Evolutionary conservation across 1,139 yeast genomes (phyloP), one percentile per base, ranked within the genome.

Genomic region (Yamadazyma sp.): DNA sequence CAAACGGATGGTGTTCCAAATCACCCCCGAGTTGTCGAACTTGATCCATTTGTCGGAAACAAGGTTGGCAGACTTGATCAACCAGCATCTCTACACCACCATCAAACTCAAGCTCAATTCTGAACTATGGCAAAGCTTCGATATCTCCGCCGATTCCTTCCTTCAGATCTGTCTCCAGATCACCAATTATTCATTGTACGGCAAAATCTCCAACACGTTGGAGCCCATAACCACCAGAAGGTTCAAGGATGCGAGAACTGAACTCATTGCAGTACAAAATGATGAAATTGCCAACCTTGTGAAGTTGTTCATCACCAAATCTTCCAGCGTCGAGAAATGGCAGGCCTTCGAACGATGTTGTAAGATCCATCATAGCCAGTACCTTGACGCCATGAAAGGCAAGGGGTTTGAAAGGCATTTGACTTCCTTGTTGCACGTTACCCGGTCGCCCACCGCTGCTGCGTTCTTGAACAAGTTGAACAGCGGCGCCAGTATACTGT

Each of bases 211-310:
- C 6, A 80, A 83, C 42, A 74, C 87, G 1, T 68, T 81, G 43
- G 94, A 85, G 55, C 91, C 91, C 2, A 79, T 84, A 11, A 80
- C 88, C 8, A 84, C 91, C 2, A 68, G 92, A 46, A 71, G 71
- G 47, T 85, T 83, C 59, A 69, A 68, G 45, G 82, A 82, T 55
- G 73, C 88, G 3, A 72, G 92, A 51, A 82, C 89, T 0, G 87
- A 83, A 47, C 71, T 83, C 32, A 70, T 83, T 30, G 77, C 86
- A 10, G 67, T 83, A 28, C 91, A 84, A 54, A 78, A 73, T 48
- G 80, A 76, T 28, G 55, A 59, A 6, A 64, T 83, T 34, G 58
- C 75, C 17, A 70, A 69, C 40, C 62, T 83, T 32, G 84, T 83
- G 39, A 87, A 82, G 55, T 51, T 73, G 2, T 83, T 79, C 53